Percentiles rank a stretch among this genome's conserved stretches.
These are phyloP conservation scores for Apiospora aurea DNA, from an alignment of 2,329 filamentous ascomycete species.

Conservation along the genomic window DNA sequence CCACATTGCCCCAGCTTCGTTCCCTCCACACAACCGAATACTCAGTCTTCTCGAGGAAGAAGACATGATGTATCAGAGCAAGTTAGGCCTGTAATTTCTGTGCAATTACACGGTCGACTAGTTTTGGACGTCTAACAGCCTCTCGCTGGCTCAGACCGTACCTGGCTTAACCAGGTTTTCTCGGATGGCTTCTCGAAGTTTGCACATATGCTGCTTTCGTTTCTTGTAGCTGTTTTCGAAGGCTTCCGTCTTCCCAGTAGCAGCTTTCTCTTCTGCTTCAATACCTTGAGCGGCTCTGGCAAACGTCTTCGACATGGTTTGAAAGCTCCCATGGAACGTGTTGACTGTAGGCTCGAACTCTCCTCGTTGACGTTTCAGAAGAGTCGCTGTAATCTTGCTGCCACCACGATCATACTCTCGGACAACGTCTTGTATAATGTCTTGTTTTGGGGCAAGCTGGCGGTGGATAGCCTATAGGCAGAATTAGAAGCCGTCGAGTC, in stretches of 20 bases:
- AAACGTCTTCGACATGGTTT: neutral
- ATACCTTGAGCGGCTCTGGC: neutral
- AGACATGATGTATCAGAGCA: neutral
- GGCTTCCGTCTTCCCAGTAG: neutral
- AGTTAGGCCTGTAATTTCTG: neutral
- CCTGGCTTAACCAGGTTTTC: neutral
- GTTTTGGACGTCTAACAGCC: neutral
- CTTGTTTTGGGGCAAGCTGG: conserved; percentile 19
- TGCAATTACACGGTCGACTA: neutral
- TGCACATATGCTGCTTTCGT: neutral
- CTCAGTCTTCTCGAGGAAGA: neutral
- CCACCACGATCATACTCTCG: conserved; percentile 20
- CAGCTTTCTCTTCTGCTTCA: neutral
- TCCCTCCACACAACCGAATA: neutral
- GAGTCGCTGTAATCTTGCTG: conserved; percentile 12
- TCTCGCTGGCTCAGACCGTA: neutral
- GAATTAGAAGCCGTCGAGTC: neutral
- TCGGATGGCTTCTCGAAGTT: neutral
- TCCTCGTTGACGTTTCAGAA: conserved; percentile 8
- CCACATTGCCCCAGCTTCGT: too few relatives aligned
- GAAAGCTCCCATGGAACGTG: neutral
- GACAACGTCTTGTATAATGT: neutral
- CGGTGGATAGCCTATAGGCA: conserved; percentile 9
- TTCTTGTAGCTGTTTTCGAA: neutral
- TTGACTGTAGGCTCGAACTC: conserved; percentile 4